These are phyloP conservation scores for Fraxinus velutina DNA, from an alignment of 305 asterid species.

Conservation along the genomic window DNA sequence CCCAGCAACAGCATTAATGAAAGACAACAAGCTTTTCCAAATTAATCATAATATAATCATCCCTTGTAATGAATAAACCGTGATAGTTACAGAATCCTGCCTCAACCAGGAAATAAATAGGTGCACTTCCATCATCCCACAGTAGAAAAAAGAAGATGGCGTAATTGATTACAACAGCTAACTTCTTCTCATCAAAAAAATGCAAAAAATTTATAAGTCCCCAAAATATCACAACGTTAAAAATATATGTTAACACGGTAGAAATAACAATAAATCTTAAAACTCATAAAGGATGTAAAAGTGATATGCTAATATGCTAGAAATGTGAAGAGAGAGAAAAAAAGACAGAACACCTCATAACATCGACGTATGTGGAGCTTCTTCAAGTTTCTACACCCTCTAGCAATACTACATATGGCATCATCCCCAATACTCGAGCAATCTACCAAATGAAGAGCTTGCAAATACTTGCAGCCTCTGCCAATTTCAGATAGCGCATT, in stretches of 20 bases:
- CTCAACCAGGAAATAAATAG: neutral
- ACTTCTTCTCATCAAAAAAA: neutral
- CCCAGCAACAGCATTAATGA: neutral
- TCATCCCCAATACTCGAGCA: slow-evolving; percentile 81
- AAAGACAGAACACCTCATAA: slow-evolving; percentile 57
- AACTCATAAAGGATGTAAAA: neutral
- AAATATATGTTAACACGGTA: neutral
- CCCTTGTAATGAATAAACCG: neutral
- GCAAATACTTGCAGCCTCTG: slow-evolving; percentile 81
- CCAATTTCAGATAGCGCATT: slow-evolving; percentile 74
- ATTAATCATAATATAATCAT: neutral
- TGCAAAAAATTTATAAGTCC: neutral
- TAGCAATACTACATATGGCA: slow-evolving; percentile 72
- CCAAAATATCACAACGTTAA: neutral
- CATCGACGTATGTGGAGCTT: slow-evolving; percentile 89
- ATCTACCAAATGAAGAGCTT: slow-evolving; percentile 89
- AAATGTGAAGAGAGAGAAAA: neutral
- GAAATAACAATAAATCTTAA: neutral
- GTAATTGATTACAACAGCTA: neutral
- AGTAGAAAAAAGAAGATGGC: neutral
- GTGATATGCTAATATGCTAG: neutral
- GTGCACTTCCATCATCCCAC: neutral
- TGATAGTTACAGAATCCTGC: neutral
- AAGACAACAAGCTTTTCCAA: neutral
- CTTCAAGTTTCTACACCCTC: slow-evolving; percentile 66